phyloP scores from a whole-genome alignment of 2,329 filamentous ascomycete species.

The Tolypocladium tundrense region DNA sequence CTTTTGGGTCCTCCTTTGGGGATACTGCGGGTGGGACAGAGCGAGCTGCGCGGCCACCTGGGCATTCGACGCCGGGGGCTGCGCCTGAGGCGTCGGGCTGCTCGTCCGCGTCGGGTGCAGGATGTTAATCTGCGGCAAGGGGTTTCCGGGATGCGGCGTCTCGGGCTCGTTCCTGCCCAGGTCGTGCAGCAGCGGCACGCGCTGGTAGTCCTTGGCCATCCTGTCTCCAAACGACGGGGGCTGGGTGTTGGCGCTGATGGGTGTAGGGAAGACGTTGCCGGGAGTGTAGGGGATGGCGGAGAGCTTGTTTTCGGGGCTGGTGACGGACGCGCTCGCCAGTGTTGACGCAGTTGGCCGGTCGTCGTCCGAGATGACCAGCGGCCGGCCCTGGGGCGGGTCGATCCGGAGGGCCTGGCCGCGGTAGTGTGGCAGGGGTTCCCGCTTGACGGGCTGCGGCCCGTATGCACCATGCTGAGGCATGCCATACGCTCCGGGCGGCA shows the following conservation, averaged over 20 bases:
- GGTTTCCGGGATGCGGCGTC: constrained; percentile 37
- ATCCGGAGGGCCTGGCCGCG: constrained; percentile 53
- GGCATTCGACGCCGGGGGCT: constrained; percentile 30
- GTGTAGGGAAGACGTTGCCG: constrained; percentile 49
- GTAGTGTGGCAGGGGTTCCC: constrained; percentile 48
- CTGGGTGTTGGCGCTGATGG: constrained; percentile 46
- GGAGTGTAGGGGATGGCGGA: constrained; percentile 45
- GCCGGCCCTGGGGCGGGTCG: constrained; percentile 50
- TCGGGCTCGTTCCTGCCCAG: constrained; percentile 45
- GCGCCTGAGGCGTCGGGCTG: constrained; percentile 31
- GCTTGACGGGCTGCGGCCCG: constrained; percentile 32
- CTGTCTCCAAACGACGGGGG: constrained; percentile 35
- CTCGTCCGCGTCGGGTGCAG: constrained; percentile 39
- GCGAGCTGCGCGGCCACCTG: constrained; percentile 51
- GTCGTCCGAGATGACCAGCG: constrained; percentile 41
- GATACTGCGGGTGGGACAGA: constrained; percentile 43
- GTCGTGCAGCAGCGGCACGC: constrained; percentile 52
- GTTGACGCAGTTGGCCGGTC: constrained; percentile 50
- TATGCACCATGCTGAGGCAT: constrained; percentile 40
- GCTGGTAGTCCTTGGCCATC: constrained; percentile 48
- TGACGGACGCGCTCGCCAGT: constrained; percentile 44
- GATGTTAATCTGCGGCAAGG: constrained; percentile 48
- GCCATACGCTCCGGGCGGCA: constrained; percentile 51
- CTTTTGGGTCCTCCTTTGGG: constrained; percentile 55
- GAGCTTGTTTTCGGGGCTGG: constrained; percentile 53